phyloP scores from a whole-genome alignment of 2,329 filamentous ascomycete genomes.

The Colletotrichum sojae region DNA sequence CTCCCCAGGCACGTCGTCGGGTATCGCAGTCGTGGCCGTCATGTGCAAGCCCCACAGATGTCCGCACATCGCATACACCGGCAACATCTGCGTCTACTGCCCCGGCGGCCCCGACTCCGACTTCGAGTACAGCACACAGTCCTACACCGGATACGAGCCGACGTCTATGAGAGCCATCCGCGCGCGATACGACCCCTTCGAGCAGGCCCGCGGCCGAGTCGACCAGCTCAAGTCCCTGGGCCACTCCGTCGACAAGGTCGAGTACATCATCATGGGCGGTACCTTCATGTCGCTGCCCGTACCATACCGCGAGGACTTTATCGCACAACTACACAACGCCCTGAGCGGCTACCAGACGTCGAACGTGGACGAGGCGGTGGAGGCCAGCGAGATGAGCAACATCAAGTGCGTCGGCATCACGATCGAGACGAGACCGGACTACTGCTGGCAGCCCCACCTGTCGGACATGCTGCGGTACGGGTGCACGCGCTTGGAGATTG shows the following conservation, averaged over 20 bases:
- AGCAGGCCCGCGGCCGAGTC: constrained; percentile 94
- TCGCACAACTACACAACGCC: constrained; percentile 95
- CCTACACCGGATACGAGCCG: constrained; percentile 98
- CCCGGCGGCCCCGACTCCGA: constrained; percentile 97
- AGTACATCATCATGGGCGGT: constrained; percentile 99
- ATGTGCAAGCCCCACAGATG: constrained; percentile 99
- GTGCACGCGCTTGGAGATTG: constrained; percentile 93
- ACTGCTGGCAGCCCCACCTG: constrained; percentile 95
- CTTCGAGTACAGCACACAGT: constrained; percentile 99
- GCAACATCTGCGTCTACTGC: constrained; percentile 99
- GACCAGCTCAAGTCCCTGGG: constrained; percentile 97
- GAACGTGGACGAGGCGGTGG: constrained; percentile 95
- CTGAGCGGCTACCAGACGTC: constrained; percentile 95
- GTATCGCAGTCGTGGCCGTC: constrained; percentile 97
- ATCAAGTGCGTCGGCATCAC: constrained; percentile 99
- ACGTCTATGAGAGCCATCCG: constrained; percentile 99
- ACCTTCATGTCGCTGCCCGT: constrained; percentile 98
- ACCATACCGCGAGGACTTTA: constrained; percentile 92
- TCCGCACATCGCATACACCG: constrained; percentile 97
- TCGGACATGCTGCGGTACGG: constrained; percentile 98
- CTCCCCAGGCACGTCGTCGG: constrained; percentile 90
- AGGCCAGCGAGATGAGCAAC: constrained; percentile 95
- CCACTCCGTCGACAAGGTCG: constrained; percentile 98
- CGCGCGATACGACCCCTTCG: constrained; percentile 96
- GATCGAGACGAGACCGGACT: constrained; percentile 97